phyloP scores from a whole-genome alignment of 257 asterid species.

The Solanum phureja region DNA sequence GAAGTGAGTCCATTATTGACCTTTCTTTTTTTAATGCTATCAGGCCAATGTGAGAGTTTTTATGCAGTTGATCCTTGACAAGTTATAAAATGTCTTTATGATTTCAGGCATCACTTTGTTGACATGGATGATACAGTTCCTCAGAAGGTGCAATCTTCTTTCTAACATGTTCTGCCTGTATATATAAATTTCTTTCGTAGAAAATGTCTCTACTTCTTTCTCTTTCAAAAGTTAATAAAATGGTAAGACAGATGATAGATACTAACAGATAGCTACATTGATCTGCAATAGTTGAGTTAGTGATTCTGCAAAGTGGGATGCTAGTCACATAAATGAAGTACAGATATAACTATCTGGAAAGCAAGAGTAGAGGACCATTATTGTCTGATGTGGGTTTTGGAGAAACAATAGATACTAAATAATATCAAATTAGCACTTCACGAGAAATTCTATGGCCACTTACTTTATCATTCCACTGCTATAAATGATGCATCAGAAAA shows the following conservation, averaged over 20 bases:
- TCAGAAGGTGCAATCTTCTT: conserved; percentile 26
- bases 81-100: neutral
- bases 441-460: neutral
- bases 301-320: neutral
- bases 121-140: conserved; percentile 41
- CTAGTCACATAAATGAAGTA: neutral
- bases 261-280: neutral
- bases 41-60: neutral
- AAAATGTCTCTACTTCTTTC: neutral
- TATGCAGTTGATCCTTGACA: neutral
- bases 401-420: neutral
- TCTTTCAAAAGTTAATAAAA: neutral
- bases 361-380: neutral
- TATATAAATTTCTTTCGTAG: neutral
- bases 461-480: neutral
- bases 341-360: neutral
- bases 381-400: neutral
- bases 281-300: neutral
- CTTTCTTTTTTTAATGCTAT: neutral
- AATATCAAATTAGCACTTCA: neutral
- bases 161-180: neutral
- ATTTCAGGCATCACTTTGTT: conserved; percentile 42
- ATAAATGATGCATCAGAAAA: neutral
- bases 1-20: conserved; percentile 20
- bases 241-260: neutral